A percentile compares a stretch with the other conserved stretches of the same genome.
phyloP scores from a whole-genome alignment of 148 eudicot species.

The Silene latifolia region DNA sequence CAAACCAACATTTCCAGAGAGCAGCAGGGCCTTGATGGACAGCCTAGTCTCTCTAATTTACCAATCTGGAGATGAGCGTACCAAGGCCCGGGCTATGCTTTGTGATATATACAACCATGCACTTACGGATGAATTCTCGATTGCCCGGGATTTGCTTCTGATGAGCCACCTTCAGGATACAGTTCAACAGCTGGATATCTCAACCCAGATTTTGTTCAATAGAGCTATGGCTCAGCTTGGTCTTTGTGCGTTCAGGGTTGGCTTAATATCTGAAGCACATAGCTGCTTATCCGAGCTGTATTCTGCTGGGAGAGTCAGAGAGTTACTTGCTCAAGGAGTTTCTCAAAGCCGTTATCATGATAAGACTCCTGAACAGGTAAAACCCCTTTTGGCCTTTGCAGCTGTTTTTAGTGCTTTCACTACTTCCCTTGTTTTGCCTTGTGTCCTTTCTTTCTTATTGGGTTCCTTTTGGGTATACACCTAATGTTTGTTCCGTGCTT shows the following conservation, averaged over 20 bases:
- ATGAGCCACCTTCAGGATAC: conserved; percentile 96
- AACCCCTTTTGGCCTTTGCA: background rate
- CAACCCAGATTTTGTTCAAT: conserved; percentile 85
- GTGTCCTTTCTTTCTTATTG: background rate
- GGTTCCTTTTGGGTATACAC: too few species aligned
- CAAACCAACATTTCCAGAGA: conserved; percentile 67
- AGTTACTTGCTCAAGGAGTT: conserved; percentile 86
- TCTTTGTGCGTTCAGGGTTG: conserved; percentile 74
- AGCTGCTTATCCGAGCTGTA: conserved; percentile 78
- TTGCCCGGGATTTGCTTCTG: conserved; percentile 70
- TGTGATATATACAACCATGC: conserved; percentile 96
- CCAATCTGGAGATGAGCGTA: conserved; percentile 79
- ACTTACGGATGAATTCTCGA: conserved; percentile 65
- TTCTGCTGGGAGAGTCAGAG: conserved; percentile 91
- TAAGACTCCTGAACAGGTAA: conserved; percentile 89
- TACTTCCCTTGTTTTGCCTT: background rate
- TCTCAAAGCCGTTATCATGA: conserved; percentile 89
- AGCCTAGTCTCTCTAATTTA: conserved; percentile 76
- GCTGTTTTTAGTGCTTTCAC: background rate
- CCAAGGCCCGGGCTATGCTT: conserved; percentile 94
- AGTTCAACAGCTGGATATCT: conserved; percentile 74
- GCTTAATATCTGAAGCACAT: conserved; percentile 71
- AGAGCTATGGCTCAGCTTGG: conserved; percentile 95
- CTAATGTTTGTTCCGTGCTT: too few species aligned
- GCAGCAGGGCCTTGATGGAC: conserved; percentile 79